Evolutionary conservation across 768 basidiomycete genomes (phyloP), one percentile per base, ranked within the genome.

Genomic region (Kwoniella bestiolae): DNA sequence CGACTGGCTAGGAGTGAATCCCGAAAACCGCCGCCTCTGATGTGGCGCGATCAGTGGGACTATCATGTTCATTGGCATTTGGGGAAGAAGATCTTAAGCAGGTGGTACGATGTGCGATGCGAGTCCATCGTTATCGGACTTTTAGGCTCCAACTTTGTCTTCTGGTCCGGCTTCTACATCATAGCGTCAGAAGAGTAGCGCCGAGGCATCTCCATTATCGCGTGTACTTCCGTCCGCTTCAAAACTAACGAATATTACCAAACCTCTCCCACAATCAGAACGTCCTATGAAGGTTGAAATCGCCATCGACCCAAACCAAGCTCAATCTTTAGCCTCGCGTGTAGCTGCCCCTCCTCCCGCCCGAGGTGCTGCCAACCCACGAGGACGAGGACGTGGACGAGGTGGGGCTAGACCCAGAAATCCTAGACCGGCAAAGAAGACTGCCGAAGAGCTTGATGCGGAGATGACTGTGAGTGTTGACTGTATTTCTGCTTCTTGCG

Each of bases 201-300:
- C 51, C 35, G 50, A 49, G 35, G 18, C n/a, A 18, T 14, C 18
- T 14, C n/a, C 23, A 41, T 32, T 12, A n/a, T 32, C 29, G 16
- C 28, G 26, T 46, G 26, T 38, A 34, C 32, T 32, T 21, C 41
- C 34, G 56, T 55, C 28, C 23, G 21, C 47, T 11, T 44, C 44
- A 25, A 52, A 35, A 61, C 47, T 51, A 23, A 34, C 46, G 28
- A 44, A 35, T 8, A 18, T 38, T 12, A 56, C 25, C 9, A 51
- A 28, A 44, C 11, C 18, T 9, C 12, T 58, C 21, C 29, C 51
- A 51, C 47, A 34, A 46, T 65, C 80, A 98, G 95, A 91, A 86
- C 91, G 91, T 72, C 91, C 92, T 25, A 96, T 98, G 94, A 95
- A 94, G 86, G 94, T 98, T 68, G 95, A 99, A 85, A 92, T 98